phyloP scores from a whole-genome alignment of 1,139 yeast genomes.

The Yamadazyma dendronema region DNA sequence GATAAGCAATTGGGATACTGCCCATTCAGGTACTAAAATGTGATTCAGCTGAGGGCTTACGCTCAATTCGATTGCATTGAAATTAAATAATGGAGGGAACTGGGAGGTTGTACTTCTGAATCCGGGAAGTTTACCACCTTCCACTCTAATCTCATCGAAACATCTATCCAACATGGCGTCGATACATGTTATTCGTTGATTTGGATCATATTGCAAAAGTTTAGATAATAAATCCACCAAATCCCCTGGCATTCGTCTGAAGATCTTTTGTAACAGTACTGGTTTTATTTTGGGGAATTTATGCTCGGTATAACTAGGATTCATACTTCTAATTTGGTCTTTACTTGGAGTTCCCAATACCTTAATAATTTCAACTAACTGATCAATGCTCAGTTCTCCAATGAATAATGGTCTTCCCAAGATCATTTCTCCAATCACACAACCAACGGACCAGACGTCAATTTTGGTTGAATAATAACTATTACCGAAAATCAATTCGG shows the following conservation, averaged over 20 bases:
- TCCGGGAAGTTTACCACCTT: slow-evolving; percentile 54
- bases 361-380: slow-evolving; percentile 93
- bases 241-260: slow-evolving; percentile 61
- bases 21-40: slow-evolving; percentile 41
- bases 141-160: slow-evolving; percentile 70
- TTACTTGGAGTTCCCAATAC: slow-evolving; percentile 95
- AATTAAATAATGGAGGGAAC: slow-evolving; percentile 49
- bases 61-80: slow-evolving; percentile 47
- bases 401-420: slow-evolving; percentile 97
- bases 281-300: slow-evolving; percentile 95
- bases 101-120: slow-evolving; percentile 34
- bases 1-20: slow-evolving; percentile 16
- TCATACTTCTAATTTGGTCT: slow-evolving; percentile 92
- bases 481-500: slow-evolving; percentile 87
- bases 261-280: slow-evolving; percentile 82
- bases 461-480: slow-evolving; percentile 93
- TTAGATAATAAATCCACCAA: slow-evolving; percentile 60
- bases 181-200: slow-evolving; percentile 64
- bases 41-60: slow-evolving; percentile 36
- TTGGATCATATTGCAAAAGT: slow-evolving; percentile 75
- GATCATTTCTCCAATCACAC: slow-evolving; percentile 95
- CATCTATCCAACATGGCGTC: slow-evolving; percentile 69
- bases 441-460: slow-evolving; percentile 97
- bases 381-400: slow-evolving; percentile 97
- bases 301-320: slow-evolving; percentile 96